These are phyloP conservation scores for Trichophyton equinum DNA, from an alignment of 2,329 filamentous ascomycete species.

Conservation along the genomic window DNA sequence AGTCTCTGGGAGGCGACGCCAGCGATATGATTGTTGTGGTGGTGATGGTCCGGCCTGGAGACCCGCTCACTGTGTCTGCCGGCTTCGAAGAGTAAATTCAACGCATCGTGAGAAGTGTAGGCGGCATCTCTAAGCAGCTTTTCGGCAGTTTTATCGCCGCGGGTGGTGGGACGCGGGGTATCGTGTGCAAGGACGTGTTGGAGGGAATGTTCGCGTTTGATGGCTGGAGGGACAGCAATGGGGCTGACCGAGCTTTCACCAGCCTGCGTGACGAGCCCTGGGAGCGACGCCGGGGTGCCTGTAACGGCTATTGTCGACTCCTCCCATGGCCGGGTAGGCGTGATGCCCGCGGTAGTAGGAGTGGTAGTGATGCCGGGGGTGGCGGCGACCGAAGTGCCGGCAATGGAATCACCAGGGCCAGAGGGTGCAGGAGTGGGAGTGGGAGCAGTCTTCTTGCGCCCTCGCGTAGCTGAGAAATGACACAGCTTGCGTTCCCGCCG, in stretches of 20 bases:
- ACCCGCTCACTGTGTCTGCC: constrained; percentile 15
- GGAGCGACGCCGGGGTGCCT: neutral
- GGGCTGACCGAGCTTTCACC: neutral
- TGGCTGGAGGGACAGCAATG: neutral
- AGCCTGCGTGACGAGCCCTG: neutral
- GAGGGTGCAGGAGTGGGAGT: neutral
- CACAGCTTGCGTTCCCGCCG: constrained; percentile 16
- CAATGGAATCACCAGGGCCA: neutral
- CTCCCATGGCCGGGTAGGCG: constrained; percentile 3
- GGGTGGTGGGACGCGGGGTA: neutral
- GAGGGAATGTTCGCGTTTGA: constrained; percentile 4
- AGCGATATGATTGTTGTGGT: too few relatives aligned
- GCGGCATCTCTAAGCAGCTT: constrained; percentile 14
- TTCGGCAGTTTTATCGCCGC: constrained; percentile 9
- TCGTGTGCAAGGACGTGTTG: neutral
- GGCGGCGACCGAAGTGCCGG: neutral
- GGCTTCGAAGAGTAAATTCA: constrained; percentile 15
- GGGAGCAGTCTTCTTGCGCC: constrained; percentile 12
- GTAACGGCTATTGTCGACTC: neutral
- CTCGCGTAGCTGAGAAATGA: constrained; percentile 15
- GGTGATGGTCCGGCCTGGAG: neutral
- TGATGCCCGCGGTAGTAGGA: neutral
- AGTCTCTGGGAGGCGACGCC: neutral
- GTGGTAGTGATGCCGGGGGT: neutral
- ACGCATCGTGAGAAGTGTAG: constrained; percentile 15